phyloP scores from a whole-genome alignment of 1,284 basidiomycete genomes.

The Vanrija pseudolonga region DNA sequence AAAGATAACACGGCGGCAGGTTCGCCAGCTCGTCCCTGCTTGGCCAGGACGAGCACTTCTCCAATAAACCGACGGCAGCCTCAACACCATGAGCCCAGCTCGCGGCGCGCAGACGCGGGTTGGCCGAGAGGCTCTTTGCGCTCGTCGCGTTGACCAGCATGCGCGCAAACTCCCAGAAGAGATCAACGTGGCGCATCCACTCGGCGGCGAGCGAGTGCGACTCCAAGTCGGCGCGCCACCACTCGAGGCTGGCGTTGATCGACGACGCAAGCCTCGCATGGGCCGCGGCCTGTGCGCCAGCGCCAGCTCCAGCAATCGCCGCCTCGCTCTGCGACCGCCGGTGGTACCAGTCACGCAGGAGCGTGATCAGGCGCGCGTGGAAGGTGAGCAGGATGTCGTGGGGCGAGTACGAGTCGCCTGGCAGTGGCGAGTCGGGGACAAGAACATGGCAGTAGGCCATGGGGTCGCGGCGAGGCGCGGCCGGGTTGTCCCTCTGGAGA shows the following conservation, averaged over 20 bases:
- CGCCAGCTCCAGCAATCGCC: not conserved
- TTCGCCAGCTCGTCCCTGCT: constrained; percentile 21
- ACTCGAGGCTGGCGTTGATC: constrained; percentile 26
- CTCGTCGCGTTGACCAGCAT: constrained; percentile 30
- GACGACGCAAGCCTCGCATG: constrained; percentile 15
- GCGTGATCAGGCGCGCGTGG: constrained; percentile 35
- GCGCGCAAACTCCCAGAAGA: constrained; percentile 35
- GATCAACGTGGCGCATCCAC: constrained; percentile 21
- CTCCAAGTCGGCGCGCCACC: constrained; percentile 30
- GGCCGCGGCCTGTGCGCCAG: not conserved
- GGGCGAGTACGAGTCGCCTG: constrained; percentile 10
- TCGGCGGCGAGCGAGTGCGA: constrained; percentile 5
- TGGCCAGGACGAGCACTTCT: constrained; percentile 28
- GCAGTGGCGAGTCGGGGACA: constrained; percentile 13
- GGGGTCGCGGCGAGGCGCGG: constrained; percentile 19
- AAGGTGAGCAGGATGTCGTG: constrained; percentile 37
- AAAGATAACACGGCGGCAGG: constrained; percentile 31
- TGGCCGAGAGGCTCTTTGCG: constrained; percentile 19
- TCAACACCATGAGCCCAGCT: constrained; percentile 17
- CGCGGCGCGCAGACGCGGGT: constrained; percentile 8
- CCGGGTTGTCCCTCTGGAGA: constrained; percentile 19
- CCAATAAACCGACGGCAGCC: constrained; percentile 29
- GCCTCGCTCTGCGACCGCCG: constrained; percentile 10
- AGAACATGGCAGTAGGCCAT: constrained; percentile 25
- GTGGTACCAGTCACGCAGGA: constrained; percentile 31